Evolutionary conservation across 805 yeast species (phyloP), one percentile per base, ranked within the genome.

Genomic region (Suhomyces pyralidae): DNA sequence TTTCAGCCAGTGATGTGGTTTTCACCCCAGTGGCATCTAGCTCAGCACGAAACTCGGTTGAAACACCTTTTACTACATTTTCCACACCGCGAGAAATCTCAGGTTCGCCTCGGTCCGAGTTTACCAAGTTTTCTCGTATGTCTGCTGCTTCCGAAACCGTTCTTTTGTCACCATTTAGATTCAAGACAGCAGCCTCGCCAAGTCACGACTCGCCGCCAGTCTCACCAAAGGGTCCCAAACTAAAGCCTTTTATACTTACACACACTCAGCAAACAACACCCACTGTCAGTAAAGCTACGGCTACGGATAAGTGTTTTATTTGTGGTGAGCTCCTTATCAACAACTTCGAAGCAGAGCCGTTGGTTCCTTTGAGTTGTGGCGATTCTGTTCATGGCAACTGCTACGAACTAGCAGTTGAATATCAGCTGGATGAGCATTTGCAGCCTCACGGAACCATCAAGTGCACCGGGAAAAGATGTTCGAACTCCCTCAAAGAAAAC

Each of bases 361-460:
- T 82, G 1, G 65, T 84, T 12, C 77, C 76, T 51, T 67, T 84
- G 30, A 64, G 64, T 40, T 85, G 90, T 66, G 80, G 77, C 1
- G 88, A 84, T 61, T 64, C 70, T 44, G 70, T 77, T 40, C 90
- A 85, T 61, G 84, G 81, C 49, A 81, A 82, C 51, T 85, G 90
- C 61, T 70, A 83, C 14, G 53, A 67, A 2, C 62, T 82, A 75
- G 68, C 48, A 8, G 38, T 51, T 19, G 50, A 51, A 15, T 49
- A 26, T 28, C 53, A 54, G 43, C 45, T 51, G 34, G 17, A n/a
- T 24, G 26, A 12, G 45, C 14, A 17, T 38, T 15, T 19, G 42
- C 22, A 38, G 10, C 42, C 20, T 20, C 26, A 19, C 38, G 42
- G 22, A 30, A 26, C 25, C 50, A 43, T 25, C 45, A 38, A n/a